Evolutionary conservation across 352 stramenopile species (phyloP), one percentile per base, ranked within the genome.

Genomic region (Globisporangium mamillatum): DNA sequence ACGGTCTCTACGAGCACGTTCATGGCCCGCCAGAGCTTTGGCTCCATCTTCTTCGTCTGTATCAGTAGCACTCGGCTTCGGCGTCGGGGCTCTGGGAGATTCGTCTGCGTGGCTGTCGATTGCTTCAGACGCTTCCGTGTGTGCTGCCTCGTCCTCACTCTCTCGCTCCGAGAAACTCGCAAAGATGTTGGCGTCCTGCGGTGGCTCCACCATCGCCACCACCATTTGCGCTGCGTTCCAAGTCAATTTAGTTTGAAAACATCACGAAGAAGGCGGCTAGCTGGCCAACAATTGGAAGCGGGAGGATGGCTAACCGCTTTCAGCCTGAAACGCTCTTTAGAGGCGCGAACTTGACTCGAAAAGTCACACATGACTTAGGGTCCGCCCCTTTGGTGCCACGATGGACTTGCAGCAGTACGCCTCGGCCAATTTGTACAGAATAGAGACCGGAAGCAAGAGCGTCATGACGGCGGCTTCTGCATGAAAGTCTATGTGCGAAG

Each of bases 101-200:
- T 32, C 27, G 9, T 25, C 32, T 36, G 2, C 29, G 14, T 10
- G 53, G 25, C 16, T 34, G 48, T 2, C 38, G 38, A 27, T n/a
- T 41, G 12, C 18, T 24, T 59, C 12, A 29, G 4, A 4, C 12
- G 25, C 8, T 34, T n/a, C 18, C n/a, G 9, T 18, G 16, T 16
- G 3, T 9, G 16, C 14, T 8, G 16, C 5, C 53, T 27, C 25
- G 14, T 14, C 24, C 14, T 59, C 18, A 9, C 34, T n/a, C 6
- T 60, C 55, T 22, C 12, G 67, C 24, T 56, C 59, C 3, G 56
- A 5, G 46, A 54, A 14, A 14, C 8, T 69, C 63, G 46, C 41
- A 32, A 70, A 58, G 34, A 68, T 18, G n/a, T 63, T 59, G 64
- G 65, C 48, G 48, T 46, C 44, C 20, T 57, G 60, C n/a, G 53